These are phyloP conservation scores for Biscutella auriculata DNA, from an alignment of 441 rosid species.

Conservation along the genomic window DNA sequence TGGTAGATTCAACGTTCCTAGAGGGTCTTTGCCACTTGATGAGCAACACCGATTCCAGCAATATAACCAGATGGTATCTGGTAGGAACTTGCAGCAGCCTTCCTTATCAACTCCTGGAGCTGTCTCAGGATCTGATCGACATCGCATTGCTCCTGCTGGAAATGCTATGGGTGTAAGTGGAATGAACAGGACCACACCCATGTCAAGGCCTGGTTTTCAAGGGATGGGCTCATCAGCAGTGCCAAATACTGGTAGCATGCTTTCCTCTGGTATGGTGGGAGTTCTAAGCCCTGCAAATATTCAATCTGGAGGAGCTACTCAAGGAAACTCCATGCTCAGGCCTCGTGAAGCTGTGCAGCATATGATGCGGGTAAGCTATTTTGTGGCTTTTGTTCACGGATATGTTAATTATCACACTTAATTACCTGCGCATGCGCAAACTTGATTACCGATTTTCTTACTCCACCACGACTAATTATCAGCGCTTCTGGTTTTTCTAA, in stretches of 20 bases:
- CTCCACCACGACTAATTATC: neutral
- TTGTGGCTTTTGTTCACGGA: neutral
- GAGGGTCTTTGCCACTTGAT: slow-evolving; percentile 61
- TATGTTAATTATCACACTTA: no score
- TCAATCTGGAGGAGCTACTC: slow-evolving; percentile 63
- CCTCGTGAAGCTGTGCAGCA: slow-evolving; percentile 64
- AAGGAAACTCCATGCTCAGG: slow-evolving; percentile 67
- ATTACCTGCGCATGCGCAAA: no score
- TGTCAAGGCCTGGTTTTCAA: slow-evolving; percentile 74
- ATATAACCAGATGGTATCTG: slow-evolving; percentile 54
- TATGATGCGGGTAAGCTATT: slow-evolving; percentile 61
- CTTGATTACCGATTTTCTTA: neutral
- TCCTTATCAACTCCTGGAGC: slow-evolving; percentile 61
- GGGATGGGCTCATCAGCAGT: slow-evolving; percentile 62
- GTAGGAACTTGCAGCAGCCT: slow-evolving; percentile 65
- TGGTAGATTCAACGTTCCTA: slow-evolving; percentile 61
- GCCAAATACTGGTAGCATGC: slow-evolving; percentile 57
- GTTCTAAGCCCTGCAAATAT: slow-evolving; percentile 51
- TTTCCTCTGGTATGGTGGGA: slow-evolving; percentile 63
- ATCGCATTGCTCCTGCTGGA: slow-evolving; percentile 57
- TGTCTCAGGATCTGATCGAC: slow-evolving; percentile 62
- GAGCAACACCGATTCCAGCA: slow-evolving; percentile 81
- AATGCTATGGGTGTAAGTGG: slow-evolving; percentile 66
- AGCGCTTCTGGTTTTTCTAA: neutral
- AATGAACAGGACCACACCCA: slow-evolving; percentile 58